A percentile compares a stretch with the other conserved stretches of the same genome.
Evolutionary conservation across 352 stramenopile genomes (phyloP).

Genomic region (Elongisporangium prolatum): DNA sequence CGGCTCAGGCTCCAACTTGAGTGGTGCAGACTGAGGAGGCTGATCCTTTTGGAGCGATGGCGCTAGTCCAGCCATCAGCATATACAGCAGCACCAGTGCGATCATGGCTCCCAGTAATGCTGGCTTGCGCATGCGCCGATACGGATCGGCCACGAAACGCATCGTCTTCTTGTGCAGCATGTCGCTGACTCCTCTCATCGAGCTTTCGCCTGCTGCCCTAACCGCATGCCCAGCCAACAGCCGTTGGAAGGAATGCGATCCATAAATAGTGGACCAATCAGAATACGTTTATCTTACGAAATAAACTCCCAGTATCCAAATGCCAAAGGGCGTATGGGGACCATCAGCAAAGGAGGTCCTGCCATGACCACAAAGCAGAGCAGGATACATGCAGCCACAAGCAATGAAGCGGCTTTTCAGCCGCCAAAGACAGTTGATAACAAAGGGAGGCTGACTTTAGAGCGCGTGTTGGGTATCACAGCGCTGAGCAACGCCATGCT

Average conservation of each 20-base stretch:
- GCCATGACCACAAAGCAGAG: neutral
- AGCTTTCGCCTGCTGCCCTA: neutral
- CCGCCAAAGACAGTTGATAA: no score
- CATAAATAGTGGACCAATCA: neutral
- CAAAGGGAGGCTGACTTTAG: conserved; percentile 58
- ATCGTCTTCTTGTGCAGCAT: conserved; percentile 55
- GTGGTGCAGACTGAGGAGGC: neutral
- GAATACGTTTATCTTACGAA: neutral
- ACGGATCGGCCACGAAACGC: conserved; percentile 56
- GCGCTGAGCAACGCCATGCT: conserved; percentile 71
- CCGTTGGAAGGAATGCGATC: neutral
- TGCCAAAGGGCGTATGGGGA: neutral
- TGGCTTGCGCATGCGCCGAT: conserved; percentile 51
- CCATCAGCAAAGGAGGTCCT: neutral
- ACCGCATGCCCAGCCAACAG: neutral
- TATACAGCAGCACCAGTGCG: conserved; percentile 52
- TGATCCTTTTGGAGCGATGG: neutral
- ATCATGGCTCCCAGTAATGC: conserved; percentile 28
- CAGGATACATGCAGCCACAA: neutral
- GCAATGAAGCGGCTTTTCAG: no score
- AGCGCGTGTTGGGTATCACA: conserved; percentile 78
- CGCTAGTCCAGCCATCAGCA: conserved; percentile 28
- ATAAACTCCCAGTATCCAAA: no score
- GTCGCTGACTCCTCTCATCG: neutral
- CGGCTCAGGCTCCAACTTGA: conserved; percentile 2